Evolutionary conservation across 257 asterid species (phyloP).

Genomic region (Thymus quinquecostatus): DNA sequence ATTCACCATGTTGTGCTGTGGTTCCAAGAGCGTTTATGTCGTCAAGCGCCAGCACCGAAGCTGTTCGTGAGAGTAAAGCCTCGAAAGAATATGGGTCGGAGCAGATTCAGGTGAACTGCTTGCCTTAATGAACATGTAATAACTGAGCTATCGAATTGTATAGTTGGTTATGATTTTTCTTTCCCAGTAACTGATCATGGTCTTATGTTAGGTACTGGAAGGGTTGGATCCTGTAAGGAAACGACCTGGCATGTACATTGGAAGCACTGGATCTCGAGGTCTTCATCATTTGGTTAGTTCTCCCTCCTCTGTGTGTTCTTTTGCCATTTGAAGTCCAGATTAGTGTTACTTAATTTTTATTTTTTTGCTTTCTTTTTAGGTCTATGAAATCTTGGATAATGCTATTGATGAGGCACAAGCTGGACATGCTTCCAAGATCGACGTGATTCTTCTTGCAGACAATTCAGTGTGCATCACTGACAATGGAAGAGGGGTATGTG

Average conservation of each 20-base stretch:
- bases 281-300: constrained; percentile 87
- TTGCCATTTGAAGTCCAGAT: constrained; percentile 7
- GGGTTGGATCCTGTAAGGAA: constrained; percentile 95
- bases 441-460: constrained; percentile 73
- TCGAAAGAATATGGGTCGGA: constrained; percentile 88
- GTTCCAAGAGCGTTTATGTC: constrained; percentile 81
- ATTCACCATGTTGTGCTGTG: constrained; percentile 45
- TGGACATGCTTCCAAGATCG: constrained; percentile 85
- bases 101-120: constrained; percentile 85
- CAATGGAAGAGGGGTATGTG: constrained; percentile 96
- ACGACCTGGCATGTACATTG: constrained; percentile 97
- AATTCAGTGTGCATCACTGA: constrained; percentile 91
- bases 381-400: constrained; percentile 94
- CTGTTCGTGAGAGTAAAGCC: constrained; percentile 53
- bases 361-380: constrained; percentile 47
- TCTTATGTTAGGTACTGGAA: constrained; percentile 74
- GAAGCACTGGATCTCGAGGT: constrained; percentile 94
- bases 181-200: constrained; percentile 15
- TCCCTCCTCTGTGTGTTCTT: background rate
- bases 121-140: constrained; percentile 27
- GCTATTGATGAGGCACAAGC: constrained; percentile 98
- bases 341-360: constrained; percentile 27
- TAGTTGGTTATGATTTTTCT: constrained; percentile 1
- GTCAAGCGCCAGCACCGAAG: constrained; percentile 61
- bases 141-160: constrained; percentile 17